A percentile compares a stretch with the other conserved stretches of the same genome.
These are phyloP conservation scores for Salix caprea DNA, from an alignment of 345 rosid genomes.

Conservation along the genomic window DNA sequence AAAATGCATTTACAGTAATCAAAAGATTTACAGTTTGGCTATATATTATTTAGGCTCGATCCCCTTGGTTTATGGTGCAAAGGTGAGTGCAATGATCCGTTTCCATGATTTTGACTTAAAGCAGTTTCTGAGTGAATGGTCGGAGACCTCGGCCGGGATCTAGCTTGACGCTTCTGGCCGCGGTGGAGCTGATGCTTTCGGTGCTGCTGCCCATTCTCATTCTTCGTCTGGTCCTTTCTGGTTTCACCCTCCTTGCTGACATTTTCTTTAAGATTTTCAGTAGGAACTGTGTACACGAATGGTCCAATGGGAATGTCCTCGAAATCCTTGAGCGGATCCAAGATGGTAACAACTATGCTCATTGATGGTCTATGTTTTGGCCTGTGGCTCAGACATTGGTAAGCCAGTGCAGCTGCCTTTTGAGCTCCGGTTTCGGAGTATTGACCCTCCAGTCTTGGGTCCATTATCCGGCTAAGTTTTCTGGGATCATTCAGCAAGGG, in stretches of 20 bases:
- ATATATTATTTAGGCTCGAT: neutral
- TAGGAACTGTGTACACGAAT: slow-evolving; percentile 60
- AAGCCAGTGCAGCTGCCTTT: slow-evolving; percentile 78
- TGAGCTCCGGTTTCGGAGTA: slow-evolving; percentile 75
- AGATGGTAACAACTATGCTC: slow-evolving; percentile 52
- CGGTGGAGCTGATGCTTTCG: slow-evolving; percentile 27
- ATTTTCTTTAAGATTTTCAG: slow-evolving; percentile 23
- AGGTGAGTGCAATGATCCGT: slow-evolving; percentile 37
- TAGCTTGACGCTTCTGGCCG: slow-evolving; percentile 17
- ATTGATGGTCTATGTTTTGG: slow-evolving; percentile 73
- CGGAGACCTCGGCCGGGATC: slow-evolving; percentile 28
- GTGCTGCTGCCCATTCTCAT: slow-evolving; percentile 32
- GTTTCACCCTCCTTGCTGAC: slow-evolving; percentile 20
- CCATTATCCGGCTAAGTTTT: slow-evolving; percentile 68
- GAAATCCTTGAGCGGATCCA: slow-evolving; percentile 57
- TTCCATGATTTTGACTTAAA: slow-evolving; percentile 19
- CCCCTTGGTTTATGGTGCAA: slow-evolving; percentile 22
- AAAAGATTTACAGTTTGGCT: slow-evolving; percentile 8
- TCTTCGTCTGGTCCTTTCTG: slow-evolving; percentile 29
- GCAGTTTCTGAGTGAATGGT: slow-evolving; percentile 25
- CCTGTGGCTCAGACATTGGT: slow-evolving; percentile 70
- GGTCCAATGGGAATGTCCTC: slow-evolving; percentile 55
- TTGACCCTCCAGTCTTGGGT: slow-evolving; percentile 82
- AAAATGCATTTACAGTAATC: neutral
- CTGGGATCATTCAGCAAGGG: slow-evolving; percentile 54